Evolutionary conservation across 805 yeast species (phyloP).

Genomic region (Yarrowia alimentaria): DNA sequence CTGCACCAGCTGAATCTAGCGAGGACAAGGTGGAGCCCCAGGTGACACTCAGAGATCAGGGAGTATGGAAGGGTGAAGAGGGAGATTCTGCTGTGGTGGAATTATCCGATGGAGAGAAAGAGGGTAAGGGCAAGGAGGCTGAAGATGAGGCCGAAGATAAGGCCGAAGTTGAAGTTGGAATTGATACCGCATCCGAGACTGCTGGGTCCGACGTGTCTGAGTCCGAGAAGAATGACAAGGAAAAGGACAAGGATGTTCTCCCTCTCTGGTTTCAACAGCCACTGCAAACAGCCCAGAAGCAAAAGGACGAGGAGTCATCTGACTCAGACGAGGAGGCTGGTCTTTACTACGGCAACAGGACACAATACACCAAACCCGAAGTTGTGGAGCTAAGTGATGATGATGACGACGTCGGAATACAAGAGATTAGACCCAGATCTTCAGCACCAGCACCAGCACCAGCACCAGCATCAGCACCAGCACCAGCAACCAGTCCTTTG

Average conservation of each 20-base stretch:
- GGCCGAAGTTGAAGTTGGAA: neutral
- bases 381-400: constrained; percentile 9
- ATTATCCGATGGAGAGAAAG: too few relatives aligned
- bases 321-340: constrained; percentile 19
- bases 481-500: too few relatives aligned
- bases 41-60: constrained; percentile 3
- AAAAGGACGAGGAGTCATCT: neutral
- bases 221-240: too few relatives aligned
- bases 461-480: too few relatives aligned
- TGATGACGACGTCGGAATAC: too few relatives aligned
- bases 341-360: neutral
- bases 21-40: neutral
- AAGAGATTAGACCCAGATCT: too few relatives aligned
- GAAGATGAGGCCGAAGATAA: neutral
- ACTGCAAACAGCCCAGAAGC: too few relatives aligned
- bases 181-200: too few relatives aligned
- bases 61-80: neutral
- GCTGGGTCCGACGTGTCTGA: too few relatives aligned
- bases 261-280: constrained; percentile 6
- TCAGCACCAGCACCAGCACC: too few relatives aligned
- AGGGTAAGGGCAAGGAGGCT: neutral
- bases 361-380: neutral
- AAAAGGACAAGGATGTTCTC: too few relatives aligned
- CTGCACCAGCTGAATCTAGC: neutral
- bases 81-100: too few relatives aligned